Base-by-base conservation (phyloP, 371 early-diverging fungal species). In the Smittium culicis region DNA sequence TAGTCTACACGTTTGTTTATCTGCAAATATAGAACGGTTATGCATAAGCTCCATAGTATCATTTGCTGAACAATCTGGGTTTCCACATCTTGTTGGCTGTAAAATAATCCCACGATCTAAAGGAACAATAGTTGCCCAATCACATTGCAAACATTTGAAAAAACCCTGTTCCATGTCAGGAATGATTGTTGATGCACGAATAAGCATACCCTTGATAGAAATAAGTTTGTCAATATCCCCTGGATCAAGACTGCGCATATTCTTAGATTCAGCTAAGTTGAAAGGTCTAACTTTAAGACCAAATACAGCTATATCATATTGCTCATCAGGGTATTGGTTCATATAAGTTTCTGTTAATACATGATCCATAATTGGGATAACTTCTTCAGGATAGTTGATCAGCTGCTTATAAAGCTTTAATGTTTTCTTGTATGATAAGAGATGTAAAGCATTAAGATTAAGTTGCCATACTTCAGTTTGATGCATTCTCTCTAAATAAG, bases 201-300 rank as follows among this genome's bases (percentile, higher is more conserved):
- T 91, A 77, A 99, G 82, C 71, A 99, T 80, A 54, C 99, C 99
- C 74, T 90, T 92, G 72, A 99, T 85, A 8, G 91, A 89, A 20
- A 99, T 92, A 64, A 99, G 82, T 66, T 93, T 94, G 79, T 99
- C 99, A 61, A 99, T 95, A 74, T 98, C 98, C 57, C 85, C 78
- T 24, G 99, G 99, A 69, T 98, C 88, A 45, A 99, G 83, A 31
- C 95, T 92, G 67, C 99, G 86, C 85, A 99, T 91, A 73, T 94
- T 94, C 61, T 92, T 82, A 11, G 81, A 71, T 24, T 81, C 77
- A 54, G 80, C 84, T 34, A 99, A 77, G 72, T 97, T 96, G 77
- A 85, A 94, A 8, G 96, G 97, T 54, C 99, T 88, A 33, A 99
- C 86, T 82, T 88, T 82, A 11, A 79, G 63, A 34, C 65, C 68